Conservation (phyloP, 2,329 filamentous ascomycete genomes). For the Ophiostoma quercus region DNA sequence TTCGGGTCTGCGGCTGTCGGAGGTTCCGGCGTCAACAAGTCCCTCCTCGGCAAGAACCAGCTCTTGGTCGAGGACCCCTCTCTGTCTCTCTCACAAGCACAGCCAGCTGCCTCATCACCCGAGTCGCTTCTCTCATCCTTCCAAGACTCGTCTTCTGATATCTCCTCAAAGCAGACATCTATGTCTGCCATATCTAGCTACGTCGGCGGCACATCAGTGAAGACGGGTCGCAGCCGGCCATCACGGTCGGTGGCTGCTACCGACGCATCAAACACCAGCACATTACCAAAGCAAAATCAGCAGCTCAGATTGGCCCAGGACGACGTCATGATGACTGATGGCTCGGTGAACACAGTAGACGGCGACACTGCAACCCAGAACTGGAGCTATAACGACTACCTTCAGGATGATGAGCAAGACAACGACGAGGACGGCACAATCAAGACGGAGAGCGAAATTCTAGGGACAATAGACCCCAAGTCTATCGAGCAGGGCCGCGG, state of each 20-base stretch:
- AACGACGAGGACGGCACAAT: conserved; percentile 33
- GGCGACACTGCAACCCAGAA: conserved; percentile 33
- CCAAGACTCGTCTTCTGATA: conserved; percentile 48
- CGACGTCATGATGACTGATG: conserved; percentile 43
- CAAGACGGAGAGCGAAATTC: conserved; percentile 26
- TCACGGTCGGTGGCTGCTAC: background rate
- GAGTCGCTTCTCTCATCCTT: conserved; percentile 33
- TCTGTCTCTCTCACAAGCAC: conserved; percentile 20
- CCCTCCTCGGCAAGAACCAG: conserved; percentile 16
- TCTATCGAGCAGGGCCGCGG: conserved; percentile 27
- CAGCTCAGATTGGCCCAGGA: conserved; percentile 23
- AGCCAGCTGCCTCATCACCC: conserved; percentile 25
- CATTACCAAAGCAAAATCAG: background rate
- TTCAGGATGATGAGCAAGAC: conserved; percentile 38
- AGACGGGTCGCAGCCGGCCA: conserved; percentile 29
- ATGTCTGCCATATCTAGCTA: conserved; percentile 26
- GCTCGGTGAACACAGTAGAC: conserved; percentile 28
- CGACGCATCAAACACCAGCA: background rate
- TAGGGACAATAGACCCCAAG: conserved; percentile 36
- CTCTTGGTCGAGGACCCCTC: conserved; percentile 23
- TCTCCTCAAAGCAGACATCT: conserved; percentile 34
- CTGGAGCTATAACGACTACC: conserved; percentile 41
- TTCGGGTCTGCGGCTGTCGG: conserved; percentile 16
- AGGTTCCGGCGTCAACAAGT: conserved; percentile 4
- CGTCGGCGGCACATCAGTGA: conserved; percentile 20